Percentiles rank a stretch among this genome's conserved stretches.
These are phyloP conservation scores for Sclerotinia nivalis DNA, from an alignment of 2,329 filamentous ascomycete species.

Conservation along the genomic window DNA sequence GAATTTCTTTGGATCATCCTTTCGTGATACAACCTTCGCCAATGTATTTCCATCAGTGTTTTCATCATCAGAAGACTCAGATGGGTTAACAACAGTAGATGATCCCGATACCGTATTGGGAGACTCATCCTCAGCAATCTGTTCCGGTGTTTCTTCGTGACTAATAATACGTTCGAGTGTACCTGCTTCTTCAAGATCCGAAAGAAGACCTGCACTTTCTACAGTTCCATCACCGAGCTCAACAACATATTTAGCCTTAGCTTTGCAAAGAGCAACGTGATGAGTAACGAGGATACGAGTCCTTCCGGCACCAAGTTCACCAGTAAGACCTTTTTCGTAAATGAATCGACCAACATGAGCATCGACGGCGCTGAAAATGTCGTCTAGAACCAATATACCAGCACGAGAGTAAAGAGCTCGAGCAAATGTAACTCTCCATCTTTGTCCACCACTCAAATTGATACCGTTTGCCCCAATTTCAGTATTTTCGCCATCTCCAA, in stretches of 20 bases:
- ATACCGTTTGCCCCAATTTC: slow-evolving; percentile 85
- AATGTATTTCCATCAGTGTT: slow-evolving; percentile 48
- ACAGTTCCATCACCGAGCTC: slow-evolving; percentile 69
- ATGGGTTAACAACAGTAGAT: slow-evolving; percentile 55
- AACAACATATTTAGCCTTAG: slow-evolving; percentile 72
- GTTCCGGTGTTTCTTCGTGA: slow-evolving; percentile 51
- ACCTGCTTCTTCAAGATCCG: slow-evolving; percentile 62
- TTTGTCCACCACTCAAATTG: slow-evolving; percentile 80
- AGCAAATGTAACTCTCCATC: slow-evolving; percentile 79
- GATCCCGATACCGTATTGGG: slow-evolving; percentile 27
- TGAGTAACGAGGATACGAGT: slow-evolving; percentile 81
- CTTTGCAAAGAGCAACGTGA: slow-evolving; percentile 70
- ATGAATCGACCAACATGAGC: slow-evolving; percentile 78
- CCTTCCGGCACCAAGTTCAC: slow-evolving; percentile 66
- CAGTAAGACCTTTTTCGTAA: slow-evolving; percentile 73
- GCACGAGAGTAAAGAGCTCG: slow-evolving; percentile 78
- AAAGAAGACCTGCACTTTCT: slow-evolving; percentile 62
- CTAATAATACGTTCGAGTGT: slow-evolving; percentile 58
- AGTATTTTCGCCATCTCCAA: slow-evolving; percentile 74
- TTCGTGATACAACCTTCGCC: slow-evolving; percentile 53
- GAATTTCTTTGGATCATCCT: slow-evolving; percentile 62
- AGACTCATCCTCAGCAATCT: slow-evolving; percentile 52
- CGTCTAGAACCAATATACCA: slow-evolving; percentile 75
- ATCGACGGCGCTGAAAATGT: slow-evolving; percentile 80
- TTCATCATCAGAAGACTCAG: slow-evolving; percentile 49